These are phyloP conservation scores for Xanthoceras sorbifolium DNA, from an alignment of 345 rosid species.

Conservation along the genomic window DNA sequence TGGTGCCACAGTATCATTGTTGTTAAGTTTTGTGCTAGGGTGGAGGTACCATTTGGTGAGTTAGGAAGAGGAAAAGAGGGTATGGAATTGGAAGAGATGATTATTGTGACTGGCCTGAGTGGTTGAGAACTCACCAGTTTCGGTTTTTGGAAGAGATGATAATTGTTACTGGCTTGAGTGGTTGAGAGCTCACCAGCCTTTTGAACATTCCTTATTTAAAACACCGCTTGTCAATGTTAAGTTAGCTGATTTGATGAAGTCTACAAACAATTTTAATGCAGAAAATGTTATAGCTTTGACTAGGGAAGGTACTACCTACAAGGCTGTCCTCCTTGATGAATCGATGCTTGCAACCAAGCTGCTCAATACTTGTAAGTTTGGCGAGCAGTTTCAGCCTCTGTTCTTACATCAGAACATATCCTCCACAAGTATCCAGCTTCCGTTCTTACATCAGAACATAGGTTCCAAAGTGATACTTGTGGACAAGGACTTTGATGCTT, in stretches of 20 bases:
- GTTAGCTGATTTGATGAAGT: constrained; percentile 77
- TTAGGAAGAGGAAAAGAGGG: constrained; percentile 32
- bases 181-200: too few species aligned
- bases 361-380: constrained; percentile 58
- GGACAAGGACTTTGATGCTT: constrained; percentile 82
- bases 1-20: constrained; percentile 73
- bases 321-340: constrained; percentile 86
- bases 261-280: constrained; percentile 62
- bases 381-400: too few species aligned
- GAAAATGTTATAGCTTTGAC: constrained; percentile 57
- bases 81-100: constrained; percentile 44
- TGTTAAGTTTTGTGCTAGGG: constrained; percentile 80
- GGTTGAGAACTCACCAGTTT: constrained; percentile 59
- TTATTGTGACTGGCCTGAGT: constrained; percentile 52
- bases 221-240: constrained; percentile 81
- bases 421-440: constrained; percentile 75
- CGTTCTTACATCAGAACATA: constrained; percentile 69
- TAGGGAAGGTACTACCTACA: constrained; percentile 71
- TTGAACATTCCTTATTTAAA: constrained; percentile 80
- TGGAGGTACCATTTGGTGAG: constrained; percentile 68
- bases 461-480: constrained; percentile 73
- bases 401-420: too few species aligned
- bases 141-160: too few species aligned
- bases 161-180: too few species aligned
- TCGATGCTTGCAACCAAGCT: constrained; percentile 81